Conservation (phyloP, 2,329 filamentous ascomycete genomes). For the Hymenotorrendiella dingleyae region DNA sequence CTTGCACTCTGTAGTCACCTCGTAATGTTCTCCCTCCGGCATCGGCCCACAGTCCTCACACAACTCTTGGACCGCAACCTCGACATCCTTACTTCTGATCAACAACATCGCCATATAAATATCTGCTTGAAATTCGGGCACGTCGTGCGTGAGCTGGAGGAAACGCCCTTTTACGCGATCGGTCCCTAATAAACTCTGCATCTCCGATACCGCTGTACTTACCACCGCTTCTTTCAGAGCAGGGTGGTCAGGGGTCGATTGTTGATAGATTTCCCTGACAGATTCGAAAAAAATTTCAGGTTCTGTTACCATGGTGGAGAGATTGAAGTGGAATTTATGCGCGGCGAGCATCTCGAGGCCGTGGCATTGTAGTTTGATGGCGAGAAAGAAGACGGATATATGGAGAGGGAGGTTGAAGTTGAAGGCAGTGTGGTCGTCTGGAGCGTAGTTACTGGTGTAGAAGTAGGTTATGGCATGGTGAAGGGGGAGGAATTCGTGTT, state of each 20-base stretch:
- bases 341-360: conserved; percentile 10
- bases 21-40: background rate
- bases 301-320: conserved; percentile 10
- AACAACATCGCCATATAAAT: conserved; percentile 5
- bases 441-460: conserved; percentile 18
- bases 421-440: conserved; percentile 1
- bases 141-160: conserved; percentile 7
- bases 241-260: conserved; percentile 3
- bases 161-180: conserved; percentile 8
- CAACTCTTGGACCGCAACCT: conserved; percentile 1
- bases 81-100: background rate
- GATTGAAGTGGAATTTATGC: conserved; percentile 9
- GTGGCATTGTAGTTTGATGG: conserved; percentile 9
- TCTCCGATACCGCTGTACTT: conserved; percentile 16
- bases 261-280: conserved; percentile 12
- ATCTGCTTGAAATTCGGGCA: conserved; percentile 18
- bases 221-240: conserved; percentile 13
- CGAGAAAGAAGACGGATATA: conserved; percentile 17
- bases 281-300: conserved; percentile 7
- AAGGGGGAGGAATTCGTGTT: conserved; percentile 8
- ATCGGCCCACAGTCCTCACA: conserved; percentile 6
- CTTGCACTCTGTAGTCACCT: background rate
- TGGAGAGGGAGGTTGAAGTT: conserved; percentile 10
- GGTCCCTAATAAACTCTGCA: conserved; percentile 10
- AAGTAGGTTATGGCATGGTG: conserved; percentile 20